Conservation (phyloP, 257 asterid species). For the Paulownia fortunei region DNA sequence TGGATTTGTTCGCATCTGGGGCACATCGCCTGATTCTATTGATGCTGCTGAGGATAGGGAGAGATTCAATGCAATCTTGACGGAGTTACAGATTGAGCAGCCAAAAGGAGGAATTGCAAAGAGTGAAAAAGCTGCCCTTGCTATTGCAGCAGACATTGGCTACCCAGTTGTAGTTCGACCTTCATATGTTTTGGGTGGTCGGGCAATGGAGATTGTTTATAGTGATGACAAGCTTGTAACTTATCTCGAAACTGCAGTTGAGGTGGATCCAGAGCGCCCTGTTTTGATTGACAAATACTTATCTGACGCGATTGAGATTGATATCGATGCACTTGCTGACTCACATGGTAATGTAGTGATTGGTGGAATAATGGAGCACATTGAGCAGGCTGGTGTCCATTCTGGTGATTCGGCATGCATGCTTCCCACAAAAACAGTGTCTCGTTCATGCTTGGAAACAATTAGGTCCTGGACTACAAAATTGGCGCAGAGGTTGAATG, state of each 20-base stretch:
- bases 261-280: slow-evolving; percentile 98
- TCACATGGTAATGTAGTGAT: slow-evolving; percentile 86
- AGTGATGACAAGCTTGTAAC: slow-evolving; percentile 84
- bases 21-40: slow-evolving; percentile 94
- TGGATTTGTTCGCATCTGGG: slow-evolving; percentile 89
- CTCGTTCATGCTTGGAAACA: slow-evolving; percentile 71
- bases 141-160: slow-evolving; percentile 89
- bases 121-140: slow-evolving; percentile 88
- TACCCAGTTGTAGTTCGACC: slow-evolving; percentile 98
- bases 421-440: slow-evolving; percentile 86
- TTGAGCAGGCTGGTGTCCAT: slow-evolving; percentile 97
- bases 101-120: slow-evolving; percentile 97
- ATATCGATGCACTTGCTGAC: slow-evolving; percentile 84
- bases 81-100: slow-evolving; percentile 87
- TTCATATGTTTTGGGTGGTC: slow-evolving; percentile 96
- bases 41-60: slow-evolving; percentile 99
- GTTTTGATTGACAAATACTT: slow-evolving; percentile 86
- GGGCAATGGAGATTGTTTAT: slow-evolving; percentile 98
- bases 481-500: slow-evolving; percentile 77
- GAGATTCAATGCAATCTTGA: slow-evolving; percentile 82
- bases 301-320: slow-evolving; percentile 92
- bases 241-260: slow-evolving; percentile 87
- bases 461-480: slow-evolving; percentile 89
- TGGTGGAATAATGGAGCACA: slow-evolving; percentile 99
- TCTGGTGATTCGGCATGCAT: slow-evolving; percentile 98